phyloP scores from a whole-genome alignment of 176 grass and related monocot genomes.

The Zoysia japonica region DNA sequence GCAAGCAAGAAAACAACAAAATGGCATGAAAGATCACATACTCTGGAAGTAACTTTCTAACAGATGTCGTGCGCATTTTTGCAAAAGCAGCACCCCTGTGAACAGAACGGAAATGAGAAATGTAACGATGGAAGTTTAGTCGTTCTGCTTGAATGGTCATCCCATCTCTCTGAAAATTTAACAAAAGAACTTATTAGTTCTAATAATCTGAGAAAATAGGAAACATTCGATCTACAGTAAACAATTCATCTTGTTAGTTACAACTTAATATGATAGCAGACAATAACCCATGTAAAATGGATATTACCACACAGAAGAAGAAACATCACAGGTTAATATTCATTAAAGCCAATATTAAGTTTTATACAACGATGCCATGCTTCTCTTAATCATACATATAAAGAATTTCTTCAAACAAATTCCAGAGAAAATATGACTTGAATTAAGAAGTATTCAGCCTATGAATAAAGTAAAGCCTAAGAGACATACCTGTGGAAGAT shows the following conservation, averaged over 20 bases:
- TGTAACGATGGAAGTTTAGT: conserved; percentile 81
- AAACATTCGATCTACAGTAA: neutral
- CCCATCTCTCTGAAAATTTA: conserved; percentile 79
- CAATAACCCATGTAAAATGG: neutral
- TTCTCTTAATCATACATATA: conserved; percentile 28
- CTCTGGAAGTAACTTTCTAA: conserved; percentile 95
- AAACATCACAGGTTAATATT: conserved; percentile 8
- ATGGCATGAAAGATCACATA: conserved; percentile 45
- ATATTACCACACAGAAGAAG: neutral
- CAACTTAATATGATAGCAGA: neutral
- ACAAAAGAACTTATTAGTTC: conserved; percentile 33
- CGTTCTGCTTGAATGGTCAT: conserved; percentile 90
- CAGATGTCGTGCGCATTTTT: conserved; percentile 90
- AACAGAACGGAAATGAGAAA: conserved; percentile 91
- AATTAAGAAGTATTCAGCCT: neutral
- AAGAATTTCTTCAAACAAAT: conserved; percentile 1
- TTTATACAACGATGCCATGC: conserved; percentile 16
- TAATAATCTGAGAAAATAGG: conserved; percentile 2
- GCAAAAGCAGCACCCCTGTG: conserved; percentile 95
- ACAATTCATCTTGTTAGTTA: neutral
- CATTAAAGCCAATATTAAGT: conserved; percentile 3
- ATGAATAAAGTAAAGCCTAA: conserved; percentile 29
- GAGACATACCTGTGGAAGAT: conserved; percentile 83
- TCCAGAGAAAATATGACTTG: conserved; percentile 18
- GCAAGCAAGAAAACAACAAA: conserved; percentile 31